Percentiles rank a stretch among this genome's conserved stretches.
Evolutionary conservation across 2,329 filamentous ascomycete genomes (phyloP).

Genomic region (Epichloe gansuensis): DNA sequence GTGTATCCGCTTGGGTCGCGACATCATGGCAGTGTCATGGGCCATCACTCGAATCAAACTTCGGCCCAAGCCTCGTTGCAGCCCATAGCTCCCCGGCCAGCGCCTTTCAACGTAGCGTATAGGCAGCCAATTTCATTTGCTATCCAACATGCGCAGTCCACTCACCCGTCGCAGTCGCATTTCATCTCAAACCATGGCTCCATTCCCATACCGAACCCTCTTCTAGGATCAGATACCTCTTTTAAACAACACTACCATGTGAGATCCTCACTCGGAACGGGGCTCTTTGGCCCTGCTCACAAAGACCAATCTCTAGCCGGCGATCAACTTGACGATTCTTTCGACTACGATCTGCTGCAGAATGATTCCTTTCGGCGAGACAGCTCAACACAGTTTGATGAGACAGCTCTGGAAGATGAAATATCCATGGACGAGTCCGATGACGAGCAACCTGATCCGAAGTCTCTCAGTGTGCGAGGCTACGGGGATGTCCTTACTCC

Average conservation of each 20-base stretch:
- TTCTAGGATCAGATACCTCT: constrained; percentile 6
- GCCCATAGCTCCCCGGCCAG: constrained; percentile 41
- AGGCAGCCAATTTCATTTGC: constrained; percentile 7
- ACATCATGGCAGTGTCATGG: constrained; percentile 14
- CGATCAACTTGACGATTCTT: constrained; percentile 4
- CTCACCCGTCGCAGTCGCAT: background rate
- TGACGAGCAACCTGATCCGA: constrained; percentile 36
- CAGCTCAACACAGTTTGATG: background rate
- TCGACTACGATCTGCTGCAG: background rate
- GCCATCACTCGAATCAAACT: constrained; percentile 20
- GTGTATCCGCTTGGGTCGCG: constrained; percentile 31
- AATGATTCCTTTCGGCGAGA: background rate
- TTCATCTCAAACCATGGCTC: constrained; percentile 4
- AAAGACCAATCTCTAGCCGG: constrained; percentile 7
- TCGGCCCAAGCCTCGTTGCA: constrained; percentile 26
- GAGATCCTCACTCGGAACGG: background rate
- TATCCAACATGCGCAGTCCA: background rate
- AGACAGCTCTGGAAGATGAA: constrained; percentile 2
- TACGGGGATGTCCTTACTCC: constrained; percentile 24
- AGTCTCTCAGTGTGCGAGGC: constrained; percentile 6
- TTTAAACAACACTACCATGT: constrained; percentile 2
- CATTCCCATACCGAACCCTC: constrained; percentile 11
- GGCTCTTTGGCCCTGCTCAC: background rate
- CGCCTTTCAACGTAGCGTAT: constrained; percentile 16
- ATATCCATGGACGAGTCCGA: constrained; percentile 39